These are phyloP conservation scores for Debaryomyces subglobosus DNA, from an alignment of 1,139 yeast genomes.

Conservation along the genomic window DNA sequence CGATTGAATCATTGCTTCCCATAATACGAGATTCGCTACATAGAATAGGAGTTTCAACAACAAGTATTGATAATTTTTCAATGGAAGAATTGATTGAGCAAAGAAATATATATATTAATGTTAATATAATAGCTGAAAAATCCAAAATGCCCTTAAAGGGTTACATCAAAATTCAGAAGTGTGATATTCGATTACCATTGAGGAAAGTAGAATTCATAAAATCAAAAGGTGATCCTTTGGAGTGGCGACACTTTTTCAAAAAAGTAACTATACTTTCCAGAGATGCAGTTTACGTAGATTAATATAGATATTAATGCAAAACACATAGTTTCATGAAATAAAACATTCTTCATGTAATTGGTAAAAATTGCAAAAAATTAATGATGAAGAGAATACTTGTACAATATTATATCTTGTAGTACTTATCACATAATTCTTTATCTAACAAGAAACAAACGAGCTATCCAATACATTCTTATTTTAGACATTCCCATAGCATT, in stretches of 20 bases:
- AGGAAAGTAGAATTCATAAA: slow-evolving; percentile 54
- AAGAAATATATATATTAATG: slow-evolving; percentile 8
- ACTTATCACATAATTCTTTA: too few species aligned
- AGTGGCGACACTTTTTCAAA: slow-evolving; percentile 67
- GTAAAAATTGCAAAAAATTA: neutral
- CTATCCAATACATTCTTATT: too few species aligned
- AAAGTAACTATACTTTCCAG: slow-evolving; percentile 54
- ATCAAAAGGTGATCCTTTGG: slow-evolving; percentile 63
- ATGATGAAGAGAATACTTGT: too few species aligned
- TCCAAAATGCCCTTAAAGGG: slow-evolving; percentile 52
- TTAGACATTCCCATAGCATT: too few species aligned
- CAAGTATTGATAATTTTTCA: slow-evolving; percentile 16
- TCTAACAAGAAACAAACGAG: too few species aligned
- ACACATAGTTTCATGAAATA: neutral
- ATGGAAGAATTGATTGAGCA: slow-evolving; percentile 1
- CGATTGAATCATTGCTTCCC: slow-evolving; percentile 46
- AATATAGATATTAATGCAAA: neutral
- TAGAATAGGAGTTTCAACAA: slow-evolving; percentile 37
- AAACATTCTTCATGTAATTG: neutral
- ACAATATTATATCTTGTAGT: too few species aligned
- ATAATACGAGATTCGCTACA: slow-evolving; percentile 41
- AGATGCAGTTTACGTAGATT: slow-evolving; percentile 46
- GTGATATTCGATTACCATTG: slow-evolving; percentile 27
- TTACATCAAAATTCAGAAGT: slow-evolving; percentile 36
- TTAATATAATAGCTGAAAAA: slow-evolving; percentile 34